Conservation (phyloP, 352 stramenopile genomes). For the Pythium brachiatum region DNA sequence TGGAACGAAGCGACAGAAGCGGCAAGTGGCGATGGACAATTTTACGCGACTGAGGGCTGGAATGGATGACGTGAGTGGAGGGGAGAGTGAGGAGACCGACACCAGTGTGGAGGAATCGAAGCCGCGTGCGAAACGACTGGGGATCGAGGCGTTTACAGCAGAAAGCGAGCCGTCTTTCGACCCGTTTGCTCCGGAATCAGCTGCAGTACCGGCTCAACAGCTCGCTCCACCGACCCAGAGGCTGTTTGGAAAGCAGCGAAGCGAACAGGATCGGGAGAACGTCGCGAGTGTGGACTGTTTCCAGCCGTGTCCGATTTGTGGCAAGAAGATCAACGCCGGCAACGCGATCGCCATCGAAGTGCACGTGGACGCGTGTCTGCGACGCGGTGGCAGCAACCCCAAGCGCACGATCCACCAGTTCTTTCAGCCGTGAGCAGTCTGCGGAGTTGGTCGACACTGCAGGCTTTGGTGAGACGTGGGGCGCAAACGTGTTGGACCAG, state of each 20-base stretch:
- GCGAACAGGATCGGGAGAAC: neutral
- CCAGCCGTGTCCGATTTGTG: slow-evolving; percentile 32
- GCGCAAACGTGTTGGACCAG: too few species aligned
- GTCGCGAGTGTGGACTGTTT: neutral
- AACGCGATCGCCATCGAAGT: slow-evolving; percentile 29
- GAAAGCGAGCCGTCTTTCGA: neutral
- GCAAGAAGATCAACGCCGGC: slow-evolving; percentile 28
- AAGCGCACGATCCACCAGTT: slow-evolving; percentile 10
- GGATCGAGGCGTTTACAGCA: neutral
- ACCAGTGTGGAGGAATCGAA: neutral
- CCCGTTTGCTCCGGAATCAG: neutral
- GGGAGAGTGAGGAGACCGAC: neutral
- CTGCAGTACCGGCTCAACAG: neutral
- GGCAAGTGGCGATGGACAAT: slow-evolving; percentile 32
- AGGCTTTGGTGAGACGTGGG: too few species aligned
- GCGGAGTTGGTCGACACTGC: too few species aligned
- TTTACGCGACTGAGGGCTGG: slow-evolving; percentile 26
- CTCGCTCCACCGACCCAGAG: neutral
- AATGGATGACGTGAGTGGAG: neutral
- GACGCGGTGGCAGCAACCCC: neutral
- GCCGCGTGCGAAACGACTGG: neutral
- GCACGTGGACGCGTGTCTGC: slow-evolving; percentile 32
- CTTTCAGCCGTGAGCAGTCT: slow-evolving; percentile 6
- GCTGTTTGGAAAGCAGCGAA: neutral
- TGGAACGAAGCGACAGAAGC: slow-evolving; percentile 6